Evolutionary conservation across 2,329 filamentous ascomycete species (phyloP), one percentile per base, ranked within the genome.

Genomic region (Macroventuria anomochaeta): DNA sequence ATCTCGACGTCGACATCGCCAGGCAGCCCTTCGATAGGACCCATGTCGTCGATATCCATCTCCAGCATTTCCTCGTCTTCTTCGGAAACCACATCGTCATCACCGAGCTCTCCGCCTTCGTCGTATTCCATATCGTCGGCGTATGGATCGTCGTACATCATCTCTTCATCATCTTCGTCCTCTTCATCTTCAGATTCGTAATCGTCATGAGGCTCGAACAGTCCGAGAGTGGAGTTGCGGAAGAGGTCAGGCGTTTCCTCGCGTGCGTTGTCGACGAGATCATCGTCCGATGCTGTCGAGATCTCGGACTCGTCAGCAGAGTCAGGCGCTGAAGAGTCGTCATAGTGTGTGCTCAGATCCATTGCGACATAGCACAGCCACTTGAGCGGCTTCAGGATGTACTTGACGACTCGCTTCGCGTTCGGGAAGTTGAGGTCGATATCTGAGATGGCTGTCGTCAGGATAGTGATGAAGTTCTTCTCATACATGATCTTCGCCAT

Each of bases 401-500:
- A 96, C 77, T 97, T 99, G 68, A 99, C 91, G 12, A 93, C 93
- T 39, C 93, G 87, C 79, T 96, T 96, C 13, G 96, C 90, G 21
- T 90, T 89, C 0, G 93, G 93, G 75, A 96, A 97, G 63, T 96
- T 96, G 57, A 99, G 84, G 71, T 97, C 95, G 55, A 99, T 89
- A 67, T 99, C 96, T 15, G 95, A 91, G 64, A 99, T 93, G 1
- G 96, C 96, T 11, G 88, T 85, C 2, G 95, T 97, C 54, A 99
- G 78, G 40, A 93, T 89, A 20, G 90, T 85, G 57, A 97, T 88
- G 72, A 95, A 96, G 50, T 96, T 92, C 78, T 97, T 99, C 77
- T 99, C 95, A 67, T 96, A 97, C 95, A 99, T 99, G 55, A 97
- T 86, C 62, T 92, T 91, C 28, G 91, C 88, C 63, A 99, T 84